phyloP scores from a whole-genome alignment of 148 eudicot species.

The Persicaria tinctoria region DNA sequence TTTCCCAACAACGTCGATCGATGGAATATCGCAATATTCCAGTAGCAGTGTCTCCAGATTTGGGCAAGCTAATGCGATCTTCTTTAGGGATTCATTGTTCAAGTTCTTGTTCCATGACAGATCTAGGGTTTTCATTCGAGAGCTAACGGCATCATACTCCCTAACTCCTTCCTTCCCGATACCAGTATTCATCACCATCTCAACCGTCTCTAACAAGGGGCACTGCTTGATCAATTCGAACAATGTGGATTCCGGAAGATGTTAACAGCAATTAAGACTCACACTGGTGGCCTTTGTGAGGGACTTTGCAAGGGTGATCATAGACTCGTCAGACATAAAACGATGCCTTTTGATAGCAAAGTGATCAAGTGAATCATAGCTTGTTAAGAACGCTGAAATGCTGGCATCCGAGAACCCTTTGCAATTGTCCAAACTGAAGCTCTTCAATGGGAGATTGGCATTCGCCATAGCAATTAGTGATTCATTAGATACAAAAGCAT shows the following conservation, averaged over 20 bases:
- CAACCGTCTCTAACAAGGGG: no score
- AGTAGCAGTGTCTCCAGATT: background rate
- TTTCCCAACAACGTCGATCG: conserved; percentile 36
- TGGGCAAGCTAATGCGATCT: conserved; percentile 42
- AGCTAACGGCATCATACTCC: no score
- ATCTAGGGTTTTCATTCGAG: background rate
- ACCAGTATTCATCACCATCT: no score
- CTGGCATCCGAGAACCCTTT: no score
- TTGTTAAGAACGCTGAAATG: no score
- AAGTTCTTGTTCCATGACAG: conserved; percentile 27
- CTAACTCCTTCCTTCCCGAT: no score
- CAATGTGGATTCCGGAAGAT: conserved; percentile 29
- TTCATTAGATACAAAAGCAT: conserved; percentile 37
- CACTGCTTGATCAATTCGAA: background rate
- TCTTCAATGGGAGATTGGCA: no score
- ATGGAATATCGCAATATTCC: background rate
- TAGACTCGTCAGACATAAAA: conserved; percentile 29
- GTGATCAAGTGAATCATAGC: background rate
- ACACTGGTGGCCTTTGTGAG: conserved; percentile 29
- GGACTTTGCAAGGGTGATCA: conserved; percentile 27
- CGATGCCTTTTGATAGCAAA: conserved; percentile 26
- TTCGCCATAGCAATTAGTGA: conserved; percentile 32
- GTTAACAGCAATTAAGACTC: conserved; percentile 30
- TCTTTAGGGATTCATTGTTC: conserved; percentile 36
- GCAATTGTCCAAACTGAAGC: no score